A percentile compares a stretch with the other conserved stretches of the same genome.
Evolutionary conservation across 2,329 filamentous ascomycete species (phyloP).

Genomic region (Penicillium rolfsii): DNA sequence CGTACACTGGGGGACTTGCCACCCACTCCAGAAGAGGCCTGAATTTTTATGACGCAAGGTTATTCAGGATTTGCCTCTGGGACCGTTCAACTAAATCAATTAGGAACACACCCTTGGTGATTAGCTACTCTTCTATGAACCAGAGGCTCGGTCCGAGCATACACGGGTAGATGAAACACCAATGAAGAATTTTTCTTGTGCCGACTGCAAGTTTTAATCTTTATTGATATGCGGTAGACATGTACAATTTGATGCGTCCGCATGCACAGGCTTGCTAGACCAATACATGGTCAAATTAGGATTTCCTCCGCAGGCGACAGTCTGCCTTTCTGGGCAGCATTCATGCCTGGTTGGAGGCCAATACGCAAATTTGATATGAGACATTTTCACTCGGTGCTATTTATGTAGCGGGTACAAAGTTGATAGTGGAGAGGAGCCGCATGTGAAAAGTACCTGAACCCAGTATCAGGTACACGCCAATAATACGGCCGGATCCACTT

Average conservation of each 20-base stretch:
- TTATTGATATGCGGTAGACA: neutral
- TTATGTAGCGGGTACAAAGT: conserved; percentile 26
- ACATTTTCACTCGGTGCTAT: conserved; percentile 21
- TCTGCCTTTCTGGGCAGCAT: neutral
- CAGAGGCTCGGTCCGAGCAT: neutral
- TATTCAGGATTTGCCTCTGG: neutral
- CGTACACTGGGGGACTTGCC: conserved; percentile 12
- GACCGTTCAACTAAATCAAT: neutral
- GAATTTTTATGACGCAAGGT: neutral
- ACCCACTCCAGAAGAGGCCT: conserved; percentile 11
- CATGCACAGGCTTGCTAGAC: neutral
- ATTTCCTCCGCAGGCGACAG: neutral
- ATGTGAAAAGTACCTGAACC: conserved; percentile 26
- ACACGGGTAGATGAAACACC: neutral
- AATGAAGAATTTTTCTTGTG: neutral
- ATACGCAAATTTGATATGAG: conserved; percentile 20
- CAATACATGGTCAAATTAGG: neutral
- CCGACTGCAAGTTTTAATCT: neutral
- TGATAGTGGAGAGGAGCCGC: conserved; percentile 23
- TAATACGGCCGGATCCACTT: conserved; percentile 23
- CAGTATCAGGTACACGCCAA: conserved; percentile 19
- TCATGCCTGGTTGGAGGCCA: neutral
- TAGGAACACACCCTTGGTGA: neutral
- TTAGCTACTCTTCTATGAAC: neutral
- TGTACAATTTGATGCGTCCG: neutral